Evolutionary conservation across 1,139 yeast species (phyloP).

Genomic region (Protomyces pachydermus): DNA sequence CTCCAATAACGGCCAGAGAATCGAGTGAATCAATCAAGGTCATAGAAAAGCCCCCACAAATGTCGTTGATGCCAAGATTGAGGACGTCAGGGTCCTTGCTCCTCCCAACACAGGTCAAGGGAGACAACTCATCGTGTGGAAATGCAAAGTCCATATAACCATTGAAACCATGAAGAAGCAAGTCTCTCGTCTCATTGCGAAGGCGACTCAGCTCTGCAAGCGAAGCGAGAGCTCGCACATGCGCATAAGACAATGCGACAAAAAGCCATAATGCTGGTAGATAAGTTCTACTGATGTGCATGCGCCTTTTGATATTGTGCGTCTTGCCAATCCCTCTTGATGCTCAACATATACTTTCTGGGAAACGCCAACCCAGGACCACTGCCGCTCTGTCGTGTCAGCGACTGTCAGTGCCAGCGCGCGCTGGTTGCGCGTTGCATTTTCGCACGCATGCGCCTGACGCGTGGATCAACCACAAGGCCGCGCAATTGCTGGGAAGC

Average conservation of each 20-base stretch:
- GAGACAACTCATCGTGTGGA: constrained; percentile 75
- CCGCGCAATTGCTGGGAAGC: background rate
- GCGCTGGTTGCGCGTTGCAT: too few species aligned
- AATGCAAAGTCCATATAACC: constrained; percentile 67
- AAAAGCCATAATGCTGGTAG: too few species aligned
- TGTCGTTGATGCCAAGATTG: constrained; percentile 70
- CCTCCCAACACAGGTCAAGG: constrained; percentile 64
- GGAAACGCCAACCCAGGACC: too few species aligned
- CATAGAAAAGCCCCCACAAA: constrained; percentile 73
- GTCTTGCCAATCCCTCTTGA: too few species aligned
- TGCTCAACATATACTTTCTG: too few species aligned
- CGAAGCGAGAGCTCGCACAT: background rate
- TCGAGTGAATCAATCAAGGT: constrained; percentile 77
- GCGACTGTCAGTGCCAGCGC: too few species aligned
- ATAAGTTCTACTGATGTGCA: too few species aligned
- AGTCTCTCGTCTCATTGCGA: background rate
- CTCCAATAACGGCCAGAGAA: constrained; percentile 61
- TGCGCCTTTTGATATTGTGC: too few species aligned
- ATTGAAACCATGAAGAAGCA: constrained; percentile 68
- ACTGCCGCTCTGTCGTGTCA: too few species aligned
- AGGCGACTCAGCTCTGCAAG: background rate
- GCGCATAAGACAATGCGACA: too few species aligned
- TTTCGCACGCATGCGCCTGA: too few species aligned
- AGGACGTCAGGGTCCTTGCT: constrained; percentile 56
- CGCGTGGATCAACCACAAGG: background rate